Evolutionary conservation across 2,329 filamentous ascomycete genomes (phyloP), one percentile per base, ranked within the genome.

Genomic region (Diaporthe nobilis): DNA sequence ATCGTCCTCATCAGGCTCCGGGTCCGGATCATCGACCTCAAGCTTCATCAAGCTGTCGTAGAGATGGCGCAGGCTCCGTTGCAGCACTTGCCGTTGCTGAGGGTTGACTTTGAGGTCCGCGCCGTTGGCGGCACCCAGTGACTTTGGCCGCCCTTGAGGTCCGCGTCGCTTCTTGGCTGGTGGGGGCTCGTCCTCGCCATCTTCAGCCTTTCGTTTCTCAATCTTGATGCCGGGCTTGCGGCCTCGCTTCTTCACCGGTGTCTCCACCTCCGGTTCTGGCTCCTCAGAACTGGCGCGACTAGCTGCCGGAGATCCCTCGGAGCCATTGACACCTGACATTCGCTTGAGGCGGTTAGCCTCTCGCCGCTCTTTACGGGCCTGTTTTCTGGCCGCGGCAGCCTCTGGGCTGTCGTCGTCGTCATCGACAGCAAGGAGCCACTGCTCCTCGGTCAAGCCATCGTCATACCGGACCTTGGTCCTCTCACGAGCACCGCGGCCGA

Each of bases 341-440:
- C 90, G 90, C 85, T 93, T 94, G 22, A 93, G 85, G 81, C 94
- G 94, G 81, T 98, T 98, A 12, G 87, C 86, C 71, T 94, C 92
- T 49, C 96, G 92, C 83, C 92, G 94, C 77, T 95, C 94, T 78
- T 95, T 95, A 72, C 94, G 92, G 6, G 95, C 95, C 82, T 95
- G 92, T 81, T 98, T 98, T 55, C 97, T 92, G 49, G 94, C 94
- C 51, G 97, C 96, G 2, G 97, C 97, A 72, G 95, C 96, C 82
- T 98, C 97, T 42, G 98, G 95, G 0, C 92, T 93, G 82, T 99
- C 97, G 1, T 99, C 97, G 70, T 98, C 96, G 77, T 98, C 96
- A 82, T 99, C 97, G 44, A 99, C 96, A 72, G 97, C 97, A 88
- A 98, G 96, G 71, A 98, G 90, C 97, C 97, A 99, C 85, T 99